phyloP scores from a whole-genome alignment of 225 moss, liverwort and hornwort genomes.

The Physcomitrium patens region DNA sequence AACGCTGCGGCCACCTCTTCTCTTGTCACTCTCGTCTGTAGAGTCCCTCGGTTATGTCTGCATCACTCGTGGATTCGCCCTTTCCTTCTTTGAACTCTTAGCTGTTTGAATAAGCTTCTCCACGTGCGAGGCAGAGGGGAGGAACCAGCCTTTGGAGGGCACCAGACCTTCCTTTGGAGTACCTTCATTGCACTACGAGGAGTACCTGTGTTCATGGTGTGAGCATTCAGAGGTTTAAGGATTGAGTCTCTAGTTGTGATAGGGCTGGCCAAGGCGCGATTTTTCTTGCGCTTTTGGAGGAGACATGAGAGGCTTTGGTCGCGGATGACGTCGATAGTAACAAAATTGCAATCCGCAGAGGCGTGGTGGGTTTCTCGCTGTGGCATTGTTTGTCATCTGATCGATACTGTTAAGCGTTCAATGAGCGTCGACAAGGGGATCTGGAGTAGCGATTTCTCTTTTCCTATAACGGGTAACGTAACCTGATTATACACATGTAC shows the following conservation, averaged over 20 bases:
- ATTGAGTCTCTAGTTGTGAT: not conserved
- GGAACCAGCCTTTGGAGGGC: too few relatives aligned
- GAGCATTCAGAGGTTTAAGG: not conserved
- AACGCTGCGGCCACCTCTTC: too few relatives aligned
- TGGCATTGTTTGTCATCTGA: not conserved
- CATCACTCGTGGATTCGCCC: too few relatives aligned
- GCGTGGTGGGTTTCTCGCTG: not conserved
- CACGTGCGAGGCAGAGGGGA: too few relatives aligned
- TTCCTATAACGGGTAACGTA: not conserved
- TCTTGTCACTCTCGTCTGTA: too few relatives aligned
- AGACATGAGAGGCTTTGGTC: not conserved
- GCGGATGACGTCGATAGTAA: not conserved
- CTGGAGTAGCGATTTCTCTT: not conserved
- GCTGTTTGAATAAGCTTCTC: too few relatives aligned
- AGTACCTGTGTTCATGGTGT: not conserved
- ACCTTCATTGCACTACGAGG: not conserved
- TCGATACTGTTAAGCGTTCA: not conserved
- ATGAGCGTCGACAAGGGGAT: slow-evolving; percentile 2
- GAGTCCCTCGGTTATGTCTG: too few relatives aligned
- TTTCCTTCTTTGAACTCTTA: too few relatives aligned
- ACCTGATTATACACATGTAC: not conserved
- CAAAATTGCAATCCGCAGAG: not conserved
- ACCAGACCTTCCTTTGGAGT: too few relatives aligned
- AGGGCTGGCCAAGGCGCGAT: not conserved
- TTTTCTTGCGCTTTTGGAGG: not conserved